Conservation (phyloP, 148 eudicot genomes). For the Rhododendron henanense region DNA sequence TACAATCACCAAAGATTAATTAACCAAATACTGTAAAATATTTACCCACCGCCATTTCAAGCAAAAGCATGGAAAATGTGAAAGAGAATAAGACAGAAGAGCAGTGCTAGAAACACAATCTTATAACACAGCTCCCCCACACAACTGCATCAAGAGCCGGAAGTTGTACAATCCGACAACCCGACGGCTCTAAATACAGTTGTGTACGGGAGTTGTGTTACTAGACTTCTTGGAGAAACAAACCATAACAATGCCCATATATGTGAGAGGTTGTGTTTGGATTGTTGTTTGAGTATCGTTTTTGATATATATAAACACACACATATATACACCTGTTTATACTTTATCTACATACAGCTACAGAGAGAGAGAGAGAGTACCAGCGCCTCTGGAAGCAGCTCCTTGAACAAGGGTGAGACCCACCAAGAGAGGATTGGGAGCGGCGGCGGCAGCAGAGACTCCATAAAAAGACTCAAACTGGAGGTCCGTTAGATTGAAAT, state of each 20-base stretch:
- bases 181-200: neutral
- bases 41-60: neutral
- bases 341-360: neutral
- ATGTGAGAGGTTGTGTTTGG: no score
- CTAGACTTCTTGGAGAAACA: neutral
- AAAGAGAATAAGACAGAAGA: neutral
- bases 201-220: neutral
- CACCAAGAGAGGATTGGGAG: conserved; percentile 52
- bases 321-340: neutral
- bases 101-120: neutral
- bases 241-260: neutral
- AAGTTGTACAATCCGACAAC: neutral
- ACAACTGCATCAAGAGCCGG: neutral
- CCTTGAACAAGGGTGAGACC: conserved; percentile 69
- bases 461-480: conserved; percentile 46
- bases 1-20: neutral
- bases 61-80: neutral
- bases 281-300: no score
- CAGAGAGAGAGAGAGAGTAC: conserved; percentile 27
- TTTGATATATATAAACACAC: neutral
- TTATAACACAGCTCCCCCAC: no score
- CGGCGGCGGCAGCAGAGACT: conserved; percentile 26
- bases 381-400: conserved; percentile 92
- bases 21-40: no score
- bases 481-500: conserved; percentile 23